A percentile compares a stretch with the other conserved stretches of the same genome.
Conservation (phyloP, 768 basidiomycete genomes). For the Glaciozyma martinii region DNA sequence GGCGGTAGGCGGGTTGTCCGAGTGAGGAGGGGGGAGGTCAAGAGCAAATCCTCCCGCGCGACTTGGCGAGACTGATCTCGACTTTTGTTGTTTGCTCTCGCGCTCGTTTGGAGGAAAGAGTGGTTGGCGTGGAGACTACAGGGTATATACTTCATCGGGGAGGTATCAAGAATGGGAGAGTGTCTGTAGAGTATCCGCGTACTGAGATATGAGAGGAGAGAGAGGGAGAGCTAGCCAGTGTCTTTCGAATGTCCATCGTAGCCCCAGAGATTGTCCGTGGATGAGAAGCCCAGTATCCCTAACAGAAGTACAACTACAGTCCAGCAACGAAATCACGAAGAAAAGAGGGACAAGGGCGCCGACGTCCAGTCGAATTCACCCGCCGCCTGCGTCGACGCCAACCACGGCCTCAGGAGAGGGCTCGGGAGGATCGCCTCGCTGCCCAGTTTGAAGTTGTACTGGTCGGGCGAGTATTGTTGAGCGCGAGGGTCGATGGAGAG, state of each 20-base stretch:
- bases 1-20: too few species aligned
- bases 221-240: neutral
- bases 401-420: slow-evolving; percentile 3
- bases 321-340: neutral
- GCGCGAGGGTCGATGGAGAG: neutral
- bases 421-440: neutral
- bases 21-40: too few species aligned
- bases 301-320: too few species aligned
- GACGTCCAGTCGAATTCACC: neutral
- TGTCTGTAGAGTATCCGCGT: neutral
- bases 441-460: neutral
- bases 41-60: too few species aligned
- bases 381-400: neutral
- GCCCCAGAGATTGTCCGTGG: too few species aligned
- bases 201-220: neutral
- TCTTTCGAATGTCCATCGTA: neutral
- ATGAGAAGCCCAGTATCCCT: too few species aligned
- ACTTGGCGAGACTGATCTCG: too few species aligned
- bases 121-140: too few species aligned
- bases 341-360: neutral
- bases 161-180: neutral
- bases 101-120: too few species aligned
- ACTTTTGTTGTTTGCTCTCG: too few species aligned
- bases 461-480: neutral
- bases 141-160: too few species aligned